Conservation (phyloP, 768 basidiomycete genomes). For the Russula vinacea region DNA sequence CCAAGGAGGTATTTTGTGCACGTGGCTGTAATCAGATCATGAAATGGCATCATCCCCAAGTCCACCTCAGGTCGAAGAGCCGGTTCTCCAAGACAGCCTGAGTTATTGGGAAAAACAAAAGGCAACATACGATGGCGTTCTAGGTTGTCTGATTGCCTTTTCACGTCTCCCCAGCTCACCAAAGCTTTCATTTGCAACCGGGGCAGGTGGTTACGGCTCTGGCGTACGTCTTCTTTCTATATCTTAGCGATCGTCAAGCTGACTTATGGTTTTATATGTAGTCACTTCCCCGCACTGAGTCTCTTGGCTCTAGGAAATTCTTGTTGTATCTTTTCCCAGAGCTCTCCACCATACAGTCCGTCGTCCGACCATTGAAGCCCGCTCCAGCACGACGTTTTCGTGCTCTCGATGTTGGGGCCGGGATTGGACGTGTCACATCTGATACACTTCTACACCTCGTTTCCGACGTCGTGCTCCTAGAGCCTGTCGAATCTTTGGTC, state of each 20-base stretch:
- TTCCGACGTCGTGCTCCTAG: slow-evolving; percentile 82
- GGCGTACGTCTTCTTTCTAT: slow-evolving; percentile 38
- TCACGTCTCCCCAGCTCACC: slow-evolving; percentile 1
- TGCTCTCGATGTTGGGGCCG: slow-evolving; percentile 91
- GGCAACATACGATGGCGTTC: slow-evolving; percentile 81
- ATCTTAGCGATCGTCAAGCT: slow-evolving; percentile 15
- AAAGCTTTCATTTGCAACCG: slow-evolving; percentile 1
- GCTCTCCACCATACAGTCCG: slow-evolving; percentile 72
- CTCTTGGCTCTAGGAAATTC: slow-evolving; percentile 86
- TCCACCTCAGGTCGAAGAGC: slow-evolving; percentile 32
- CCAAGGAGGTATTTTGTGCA: not conserved
- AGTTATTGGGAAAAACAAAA: slow-evolving; percentile 83
- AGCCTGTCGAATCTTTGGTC: slow-evolving; percentile 81
- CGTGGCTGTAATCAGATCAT: slow-evolving; percentile 3
- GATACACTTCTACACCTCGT: slow-evolving; percentile 88
- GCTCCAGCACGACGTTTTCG: slow-evolving; percentile 49
- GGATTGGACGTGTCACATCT: slow-evolving; percentile 87
- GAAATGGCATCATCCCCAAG: slow-evolving; percentile 1
- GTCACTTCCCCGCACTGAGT: slow-evolving; percentile 88
- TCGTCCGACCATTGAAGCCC: slow-evolving; percentile 51
- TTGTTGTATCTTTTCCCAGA: slow-evolving; percentile 77
- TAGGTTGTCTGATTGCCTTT: slow-evolving; percentile 47
- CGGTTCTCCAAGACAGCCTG: slow-evolving; percentile 72
- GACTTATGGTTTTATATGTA: slow-evolving; percentile 36
- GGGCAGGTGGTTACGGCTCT: slow-evolving; percentile 53